phyloP scores from a whole-genome alignment of 129 eudicot species.

The carrot (Daucus carota) region DH1_v3.0 NC_030384.2:36388001-36388500 shows the following conservation, averaged over 20 bases:
- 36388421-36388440: constrained; percentile 54
- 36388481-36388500: constrained; percentile 64
- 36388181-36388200: too few species aligned
- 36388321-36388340: not conserved
- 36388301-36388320: too few species aligned
- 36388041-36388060: constrained; percentile 82
- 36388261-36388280: too few species aligned
- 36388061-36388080: constrained; percentile 41
- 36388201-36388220: too few species aligned
- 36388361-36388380: constrained; percentile 58
- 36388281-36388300: too few species aligned
- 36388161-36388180: too few species aligned
- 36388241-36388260: too few species aligned
- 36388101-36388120: too few species aligned
- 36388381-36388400: constrained; percentile 91
- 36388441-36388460: constrained; percentile 56
- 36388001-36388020: constrained; percentile 86
- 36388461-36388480: constrained; percentile 84
- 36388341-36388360: constrained; percentile 89
- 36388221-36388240: too few species aligned
- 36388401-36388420: constrained; percentile 75
- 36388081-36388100: too few species aligned
- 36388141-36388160: too few species aligned
- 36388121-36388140: not conserved
- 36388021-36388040: constrained; percentile 87